A percentile compares a stretch with the other conserved stretches of the same genome.
Conservation (phyloP, 1,284 basidiomycete species). For the Puccinia triticina region DNA sequence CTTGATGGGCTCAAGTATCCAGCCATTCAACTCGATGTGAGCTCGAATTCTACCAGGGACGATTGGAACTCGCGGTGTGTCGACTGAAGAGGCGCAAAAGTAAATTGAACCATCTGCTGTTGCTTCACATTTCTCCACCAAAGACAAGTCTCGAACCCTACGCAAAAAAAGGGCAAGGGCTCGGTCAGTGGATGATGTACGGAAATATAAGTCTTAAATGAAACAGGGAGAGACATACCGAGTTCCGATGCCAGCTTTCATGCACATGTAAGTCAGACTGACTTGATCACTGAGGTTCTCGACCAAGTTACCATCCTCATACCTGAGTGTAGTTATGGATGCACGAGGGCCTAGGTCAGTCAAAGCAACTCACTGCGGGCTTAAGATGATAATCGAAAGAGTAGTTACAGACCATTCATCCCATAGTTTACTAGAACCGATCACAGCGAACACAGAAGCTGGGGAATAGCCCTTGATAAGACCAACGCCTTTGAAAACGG, state of each 20-base stretch:
- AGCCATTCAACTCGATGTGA: conserved; percentile 56
- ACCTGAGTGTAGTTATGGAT: conserved; percentile 48
- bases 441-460: conserved; percentile 56
- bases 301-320: conserved; percentile 56
- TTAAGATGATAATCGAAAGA: conserved; percentile 6
- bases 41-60: conserved; percentile 56
- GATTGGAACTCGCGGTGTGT: conserved; percentile 55
- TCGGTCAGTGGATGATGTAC: not conserved
- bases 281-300: conserved; percentile 56
- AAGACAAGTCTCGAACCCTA: conserved; percentile 56
- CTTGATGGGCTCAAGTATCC: conserved; percentile 55
- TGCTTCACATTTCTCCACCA: conserved; percentile 57
- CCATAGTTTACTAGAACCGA: conserved; percentile 56
- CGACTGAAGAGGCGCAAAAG: conserved; percentile 57
- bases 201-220: not conserved
- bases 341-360: not conserved
- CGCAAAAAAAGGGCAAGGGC: not conserved
- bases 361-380: not conserved
- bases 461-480: conserved; percentile 56
- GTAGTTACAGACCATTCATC: conserved; percentile 56
- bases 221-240: conserved; percentile 36
- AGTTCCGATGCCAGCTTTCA: conserved; percentile 56
- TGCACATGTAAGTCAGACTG: conserved; percentile 57
- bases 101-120: conserved; percentile 55
- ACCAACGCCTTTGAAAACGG: conserved; percentile 54